phyloP scores from a whole-genome alignment of 805 yeast species.

The Metschnikowia lochheadii region DNA sequence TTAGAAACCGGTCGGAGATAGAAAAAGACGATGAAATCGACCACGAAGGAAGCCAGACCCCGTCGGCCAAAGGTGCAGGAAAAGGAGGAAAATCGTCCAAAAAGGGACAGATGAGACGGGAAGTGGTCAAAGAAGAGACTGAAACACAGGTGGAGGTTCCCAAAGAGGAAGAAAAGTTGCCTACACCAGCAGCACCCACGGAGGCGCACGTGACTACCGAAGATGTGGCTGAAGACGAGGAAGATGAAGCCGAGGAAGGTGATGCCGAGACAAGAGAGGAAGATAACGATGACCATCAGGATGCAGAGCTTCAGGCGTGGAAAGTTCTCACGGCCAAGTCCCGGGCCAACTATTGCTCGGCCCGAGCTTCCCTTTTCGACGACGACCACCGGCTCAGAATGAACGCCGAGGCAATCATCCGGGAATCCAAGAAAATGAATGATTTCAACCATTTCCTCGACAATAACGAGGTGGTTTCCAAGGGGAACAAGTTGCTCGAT shows the following conservation, averaged over 20 bases:
- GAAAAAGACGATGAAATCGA: constrained; percentile 56
- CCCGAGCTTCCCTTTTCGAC: constrained; percentile 62
- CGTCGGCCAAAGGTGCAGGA: constrained; percentile 17
- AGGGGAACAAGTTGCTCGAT: constrained; percentile 45
- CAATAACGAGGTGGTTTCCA: constrained; percentile 37
- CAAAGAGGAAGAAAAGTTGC: background rate
- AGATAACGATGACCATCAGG: constrained; percentile 60
- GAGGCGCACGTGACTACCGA: constrained; percentile 7
- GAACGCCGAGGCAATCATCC: constrained; percentile 64
- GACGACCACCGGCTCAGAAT: constrained; percentile 53
- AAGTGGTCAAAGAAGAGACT: constrained; percentile 29
- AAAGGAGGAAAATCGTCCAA: constrained; percentile 34
- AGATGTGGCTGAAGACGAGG: constrained; percentile 40
- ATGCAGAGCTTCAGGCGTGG: constrained; percentile 80
- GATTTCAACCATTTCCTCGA: constrained; percentile 47
- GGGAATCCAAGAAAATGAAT: constrained; percentile 66
- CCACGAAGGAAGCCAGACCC: constrained; percentile 20
- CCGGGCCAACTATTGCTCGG: constrained; percentile 68
- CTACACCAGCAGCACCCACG: constrained; percentile 15
- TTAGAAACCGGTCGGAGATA: constrained; percentile 68
- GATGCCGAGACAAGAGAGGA: constrained; percentile 24
- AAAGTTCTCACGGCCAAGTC: constrained; percentile 74
- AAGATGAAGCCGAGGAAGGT: constrained; percentile 37
- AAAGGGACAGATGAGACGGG: constrained; percentile 40
- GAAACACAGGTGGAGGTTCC: background rate